Evolutionary conservation across 2,329 filamentous ascomycete species (phyloP).

Genomic region (Alternaria hordeiaustralica): DNA sequence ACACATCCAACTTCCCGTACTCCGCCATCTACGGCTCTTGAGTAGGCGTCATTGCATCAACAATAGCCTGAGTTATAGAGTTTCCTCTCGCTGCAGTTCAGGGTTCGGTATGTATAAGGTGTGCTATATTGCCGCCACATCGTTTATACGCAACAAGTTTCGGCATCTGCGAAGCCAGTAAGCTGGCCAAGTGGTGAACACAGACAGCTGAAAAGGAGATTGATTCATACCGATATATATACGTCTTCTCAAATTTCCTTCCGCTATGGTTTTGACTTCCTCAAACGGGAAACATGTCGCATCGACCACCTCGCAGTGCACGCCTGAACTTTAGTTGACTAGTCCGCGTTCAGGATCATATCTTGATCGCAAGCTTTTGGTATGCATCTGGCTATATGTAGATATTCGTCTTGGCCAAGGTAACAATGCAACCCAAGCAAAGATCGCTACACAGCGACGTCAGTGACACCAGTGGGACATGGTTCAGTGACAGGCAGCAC

Average conservation of each 20-base stretch:
- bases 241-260: not conserved
- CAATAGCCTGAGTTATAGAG: not conserved
- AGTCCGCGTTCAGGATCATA: not conserved
- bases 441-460: not conserved
- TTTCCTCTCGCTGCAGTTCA: not conserved
- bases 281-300: not conserved
- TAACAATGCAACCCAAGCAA: not conserved
- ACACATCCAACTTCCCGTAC: conserved; percentile 12
- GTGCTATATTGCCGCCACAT: not conserved
- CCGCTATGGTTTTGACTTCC: not conserved
- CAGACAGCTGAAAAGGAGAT: not conserved
- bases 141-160: not conserved
- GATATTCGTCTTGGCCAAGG: not conserved
- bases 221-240: not conserved
- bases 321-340: not conserved
- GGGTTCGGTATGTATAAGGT: not conserved
- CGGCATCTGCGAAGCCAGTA: not conserved
- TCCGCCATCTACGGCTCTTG: conserved; percentile 18
- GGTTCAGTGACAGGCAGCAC: not conserved
- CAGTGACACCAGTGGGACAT: not conserved
- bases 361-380: not conserved
- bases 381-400: not conserved
- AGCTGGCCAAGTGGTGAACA: not conserved
- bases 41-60: not conserved
- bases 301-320: not conserved